These are phyloP conservation scores for Noccaea caerulescens DNA, from an alignment of 345 rosid species.

Conservation along the genomic window DNA sequence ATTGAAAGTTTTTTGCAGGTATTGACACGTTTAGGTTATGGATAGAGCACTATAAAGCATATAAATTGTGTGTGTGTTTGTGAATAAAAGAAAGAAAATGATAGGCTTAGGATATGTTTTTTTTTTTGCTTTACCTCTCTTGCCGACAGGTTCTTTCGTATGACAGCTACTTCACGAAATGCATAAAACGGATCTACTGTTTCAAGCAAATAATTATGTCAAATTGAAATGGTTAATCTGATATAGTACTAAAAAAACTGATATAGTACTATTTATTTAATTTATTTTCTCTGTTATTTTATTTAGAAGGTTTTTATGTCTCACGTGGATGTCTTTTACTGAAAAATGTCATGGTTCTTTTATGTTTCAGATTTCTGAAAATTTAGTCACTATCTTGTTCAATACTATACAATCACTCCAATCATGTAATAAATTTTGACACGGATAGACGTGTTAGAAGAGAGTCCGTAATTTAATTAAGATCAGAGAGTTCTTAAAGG, in stretches of 20 bases:
- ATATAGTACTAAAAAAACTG: constrained; percentile 1
- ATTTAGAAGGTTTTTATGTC: not conserved
- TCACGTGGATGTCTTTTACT: constrained; percentile 3
- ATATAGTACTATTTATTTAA: constrained; percentile 6
- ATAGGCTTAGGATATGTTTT: constrained; percentile 32
- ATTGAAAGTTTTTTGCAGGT: not conserved
- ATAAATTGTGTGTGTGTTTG: constrained; percentile 7
- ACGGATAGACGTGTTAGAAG: too few relatives aligned
- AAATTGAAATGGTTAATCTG: constrained; percentile 24
- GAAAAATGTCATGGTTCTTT: not conserved
- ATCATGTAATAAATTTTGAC: not conserved
- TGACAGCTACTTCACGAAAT: constrained; percentile 43
- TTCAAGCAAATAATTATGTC: constrained; percentile 31
- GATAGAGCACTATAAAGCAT: not conserved
- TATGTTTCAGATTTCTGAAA: not conserved
- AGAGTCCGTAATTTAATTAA: too few relatives aligned
- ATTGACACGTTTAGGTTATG: constrained; percentile 42
- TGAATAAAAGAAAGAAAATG: constrained; percentile 31
- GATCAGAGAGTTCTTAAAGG: too few relatives aligned
- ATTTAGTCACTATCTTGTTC: not conserved
- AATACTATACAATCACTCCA: not conserved
- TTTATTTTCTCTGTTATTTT: not conserved
- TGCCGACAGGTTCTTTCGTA: constrained; percentile 40
- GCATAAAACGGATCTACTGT: constrained; percentile 16
- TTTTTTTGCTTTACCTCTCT: constrained; percentile 11